Evolutionary conservation across 257 asterid genomes (phyloP).

Genomic region (Galeopsis tetrahit): DNA sequence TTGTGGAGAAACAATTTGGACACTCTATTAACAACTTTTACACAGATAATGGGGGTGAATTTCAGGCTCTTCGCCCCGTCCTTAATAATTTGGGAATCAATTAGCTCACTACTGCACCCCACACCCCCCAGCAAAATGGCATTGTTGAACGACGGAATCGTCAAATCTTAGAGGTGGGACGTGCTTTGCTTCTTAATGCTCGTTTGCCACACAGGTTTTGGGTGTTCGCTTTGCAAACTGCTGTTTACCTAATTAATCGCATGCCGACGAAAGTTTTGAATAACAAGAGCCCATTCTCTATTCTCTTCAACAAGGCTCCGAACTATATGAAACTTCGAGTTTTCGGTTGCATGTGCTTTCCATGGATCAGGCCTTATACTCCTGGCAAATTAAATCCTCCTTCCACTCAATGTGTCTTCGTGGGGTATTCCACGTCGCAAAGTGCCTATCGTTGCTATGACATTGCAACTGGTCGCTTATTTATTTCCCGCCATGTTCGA

Average conservation of each 20-base stretch:
- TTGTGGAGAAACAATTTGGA: background rate
- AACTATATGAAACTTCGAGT: background rate
- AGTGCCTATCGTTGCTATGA: background rate
- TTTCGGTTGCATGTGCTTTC: background rate
- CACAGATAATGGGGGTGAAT: background rate
- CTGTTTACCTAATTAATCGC: background rate
- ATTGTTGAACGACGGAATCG: background rate
- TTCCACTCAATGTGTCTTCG: background rate
- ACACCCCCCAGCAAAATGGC: background rate
- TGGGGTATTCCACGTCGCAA: background rate
- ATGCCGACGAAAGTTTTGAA: background rate
- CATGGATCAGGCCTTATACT: background rate
- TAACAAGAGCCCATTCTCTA: too few relatives aligned
- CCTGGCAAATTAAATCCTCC: background rate
- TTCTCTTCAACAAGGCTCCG: background rate
- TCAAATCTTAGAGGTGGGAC: background rate
- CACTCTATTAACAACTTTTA: background rate
- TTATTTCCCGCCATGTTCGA: background rate
- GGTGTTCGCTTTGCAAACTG: background rate
- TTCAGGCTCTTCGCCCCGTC: background rate
- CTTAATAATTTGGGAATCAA: background rate
- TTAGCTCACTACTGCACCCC: background rate
- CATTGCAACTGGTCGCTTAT: background rate
- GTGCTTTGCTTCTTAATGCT: background rate
- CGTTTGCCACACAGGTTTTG: background rate